Conservation (phyloP, 306 rosid genomes). For the Prosopis cineraria region DNA sequence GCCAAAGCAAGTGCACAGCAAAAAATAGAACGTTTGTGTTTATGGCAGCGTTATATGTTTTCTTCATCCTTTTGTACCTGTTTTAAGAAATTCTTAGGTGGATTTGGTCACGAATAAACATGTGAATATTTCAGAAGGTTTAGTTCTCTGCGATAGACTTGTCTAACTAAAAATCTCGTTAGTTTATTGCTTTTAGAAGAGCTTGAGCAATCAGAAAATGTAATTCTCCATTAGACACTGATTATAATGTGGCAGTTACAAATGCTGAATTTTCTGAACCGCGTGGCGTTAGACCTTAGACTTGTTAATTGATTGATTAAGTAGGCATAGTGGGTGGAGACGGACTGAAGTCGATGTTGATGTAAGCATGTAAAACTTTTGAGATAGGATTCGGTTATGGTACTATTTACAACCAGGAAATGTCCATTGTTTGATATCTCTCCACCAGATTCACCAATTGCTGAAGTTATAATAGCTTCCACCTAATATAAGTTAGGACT, state of each 20-base stretch:
- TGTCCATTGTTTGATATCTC: neutral
- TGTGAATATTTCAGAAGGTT: neutral
- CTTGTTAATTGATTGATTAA: neutral
- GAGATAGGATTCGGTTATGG: neutral
- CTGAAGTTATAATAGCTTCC: neutral
- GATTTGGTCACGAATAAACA: neutral
- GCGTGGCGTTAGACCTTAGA: neutral
- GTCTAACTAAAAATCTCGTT: neutral
- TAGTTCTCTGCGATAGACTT: neutral
- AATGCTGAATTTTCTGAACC: neutral
- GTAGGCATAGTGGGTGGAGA: neutral
- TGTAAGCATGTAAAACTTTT: neutral
- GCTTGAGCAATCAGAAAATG: neutral
- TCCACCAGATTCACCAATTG: neutral
- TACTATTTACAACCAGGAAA: neutral
- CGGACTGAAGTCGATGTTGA: neutral
- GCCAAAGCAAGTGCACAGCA: slow-evolving; percentile 63
- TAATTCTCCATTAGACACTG: neutral
- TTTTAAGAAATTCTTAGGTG: neutral
- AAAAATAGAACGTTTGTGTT: slow-evolving; percentile 71
- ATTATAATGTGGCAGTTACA: neutral
- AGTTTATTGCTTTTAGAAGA: neutral
- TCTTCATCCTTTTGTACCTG: neutral
- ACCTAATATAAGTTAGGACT: neutral
- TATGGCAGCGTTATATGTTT: neutral